These are phyloP conservation scores for Dactylonectria estremocensis DNA, from an alignment of 2,329 filamentous ascomycete species.

Conservation along the genomic window DNA sequence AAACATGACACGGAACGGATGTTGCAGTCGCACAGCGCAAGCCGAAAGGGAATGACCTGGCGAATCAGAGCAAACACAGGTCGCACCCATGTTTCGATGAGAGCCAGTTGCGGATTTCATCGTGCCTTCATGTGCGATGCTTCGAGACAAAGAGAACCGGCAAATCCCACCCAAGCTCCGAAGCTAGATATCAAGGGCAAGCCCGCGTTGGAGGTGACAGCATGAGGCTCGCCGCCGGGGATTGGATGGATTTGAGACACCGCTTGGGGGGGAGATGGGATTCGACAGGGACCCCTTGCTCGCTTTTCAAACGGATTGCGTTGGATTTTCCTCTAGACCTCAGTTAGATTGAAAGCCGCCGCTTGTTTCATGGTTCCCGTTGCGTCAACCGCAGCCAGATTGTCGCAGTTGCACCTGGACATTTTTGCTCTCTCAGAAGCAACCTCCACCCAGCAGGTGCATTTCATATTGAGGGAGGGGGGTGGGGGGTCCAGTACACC, in stretches of 20 bases:
- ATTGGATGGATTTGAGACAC: conserved; percentile 8
- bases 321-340: conserved; percentile 12
- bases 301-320: neutral
- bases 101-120: neutral
- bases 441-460: neutral
- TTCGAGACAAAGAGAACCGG: neutral
- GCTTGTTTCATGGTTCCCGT: conserved; percentile 26
- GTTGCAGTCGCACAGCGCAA: neutral
- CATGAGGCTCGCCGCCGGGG: conserved; percentile 6
- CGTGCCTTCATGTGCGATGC: neutral
- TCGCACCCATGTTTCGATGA: too few species aligned
- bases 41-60: neutral
- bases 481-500: neutral
- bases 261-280: neutral
- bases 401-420: neutral
- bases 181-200: neutral
- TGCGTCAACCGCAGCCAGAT: neutral
- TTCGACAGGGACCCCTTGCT: conserved; percentile 19
- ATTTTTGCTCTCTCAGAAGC: neutral
- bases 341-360: conserved; percentile 22
- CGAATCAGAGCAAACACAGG: neutral
- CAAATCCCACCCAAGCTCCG: neutral
- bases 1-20: neutral
- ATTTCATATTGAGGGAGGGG: too few species aligned
- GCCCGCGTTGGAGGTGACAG: neutral